A percentile compares a stretch with the other conserved stretches of the same genome.
Evolutionary conservation across 2,329 filamentous ascomycete species (phyloP).

Genomic region (Botrytis galanthina): DNA sequence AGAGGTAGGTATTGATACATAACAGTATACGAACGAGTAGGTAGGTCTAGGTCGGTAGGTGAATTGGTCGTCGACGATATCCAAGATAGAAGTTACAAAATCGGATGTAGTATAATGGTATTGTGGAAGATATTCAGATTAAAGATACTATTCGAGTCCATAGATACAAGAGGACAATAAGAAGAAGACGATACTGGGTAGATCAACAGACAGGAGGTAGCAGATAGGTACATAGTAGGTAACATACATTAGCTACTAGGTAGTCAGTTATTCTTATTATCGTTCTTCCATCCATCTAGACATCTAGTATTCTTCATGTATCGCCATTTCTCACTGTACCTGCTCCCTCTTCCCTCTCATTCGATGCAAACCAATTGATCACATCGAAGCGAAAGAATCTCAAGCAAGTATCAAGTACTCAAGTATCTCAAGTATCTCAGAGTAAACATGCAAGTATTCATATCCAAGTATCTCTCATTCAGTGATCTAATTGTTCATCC

Average conservation of each 20-base stretch:
- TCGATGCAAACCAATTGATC: neutral
- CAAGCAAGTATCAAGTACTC: neutral
- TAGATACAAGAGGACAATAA: neutral
- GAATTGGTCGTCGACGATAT: neutral
- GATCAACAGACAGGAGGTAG: too few relatives aligned
- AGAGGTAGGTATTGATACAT: neutral
- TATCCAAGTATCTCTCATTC: neutral
- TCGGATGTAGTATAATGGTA: neutral
- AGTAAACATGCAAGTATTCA: too few relatives aligned
- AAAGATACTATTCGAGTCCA: neutral
- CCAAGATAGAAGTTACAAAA: neutral
- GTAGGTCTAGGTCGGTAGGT: neutral
- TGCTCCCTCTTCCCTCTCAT: neutral
- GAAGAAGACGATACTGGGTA: neutral
- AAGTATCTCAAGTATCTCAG: neutral
- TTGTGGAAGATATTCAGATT: neutral
- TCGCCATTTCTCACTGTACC: neutral
- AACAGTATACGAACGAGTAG: neutral
- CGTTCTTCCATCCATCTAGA: neutral
- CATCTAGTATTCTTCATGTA: neutral
- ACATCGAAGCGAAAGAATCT: neutral
- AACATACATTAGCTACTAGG: neutral
- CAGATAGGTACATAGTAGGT: neutral
- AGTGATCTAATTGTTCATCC: neutral
- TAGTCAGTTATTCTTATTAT: neutral